Percentiles rank a stretch among this genome's conserved stretches.
phyloP scores from a whole-genome alignment of 768 basidiomycete species.

The Baorangia bicolor region DNA sequence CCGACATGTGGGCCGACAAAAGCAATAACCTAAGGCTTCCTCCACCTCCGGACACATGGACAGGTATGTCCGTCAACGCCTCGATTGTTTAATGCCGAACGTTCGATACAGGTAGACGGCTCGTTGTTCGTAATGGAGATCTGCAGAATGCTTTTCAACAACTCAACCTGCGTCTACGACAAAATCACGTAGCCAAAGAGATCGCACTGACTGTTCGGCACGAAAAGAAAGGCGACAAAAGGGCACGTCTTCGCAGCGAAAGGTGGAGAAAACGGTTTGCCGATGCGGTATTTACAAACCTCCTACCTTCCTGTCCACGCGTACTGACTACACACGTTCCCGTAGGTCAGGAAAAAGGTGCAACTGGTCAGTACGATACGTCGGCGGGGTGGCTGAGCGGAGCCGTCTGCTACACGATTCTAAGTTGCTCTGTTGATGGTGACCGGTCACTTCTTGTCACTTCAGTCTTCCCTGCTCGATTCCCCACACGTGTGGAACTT shows the following conservation, averaged over 20 bases:
- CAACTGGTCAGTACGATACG: conserved; percentile 78
- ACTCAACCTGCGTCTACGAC: conserved; percentile 49
- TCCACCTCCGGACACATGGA: conserved; percentile 51
- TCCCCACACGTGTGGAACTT: conserved; percentile 1
- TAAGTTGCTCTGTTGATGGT: conserved; percentile 3
- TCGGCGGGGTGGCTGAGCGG: conserved; percentile 59
- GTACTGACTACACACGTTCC: conserved; percentile 14
- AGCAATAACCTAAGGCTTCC: conserved; percentile 21
- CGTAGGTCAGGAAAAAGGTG: conserved; percentile 82
- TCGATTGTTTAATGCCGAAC: conserved; percentile 4
- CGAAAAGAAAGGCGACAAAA: conserved; percentile 81
- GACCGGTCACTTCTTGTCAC: not conserved
- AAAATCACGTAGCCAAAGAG: conserved; percentile 56
- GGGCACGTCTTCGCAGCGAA: conserved; percentile 69
- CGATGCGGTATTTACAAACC: conserved; percentile 55
- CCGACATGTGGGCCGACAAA: conserved; percentile 38
- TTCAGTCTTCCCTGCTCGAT: conserved; percentile 1
- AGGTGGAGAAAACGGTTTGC: conserved; percentile 81
- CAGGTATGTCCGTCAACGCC: conserved; percentile 36
- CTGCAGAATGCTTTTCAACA: conserved; percentile 47
- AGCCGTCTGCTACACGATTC: conserved; percentile 4
- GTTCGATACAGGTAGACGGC: conserved; percentile 54
- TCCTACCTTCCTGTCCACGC: conserved; percentile 8
- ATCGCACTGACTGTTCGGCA: conserved; percentile 57
- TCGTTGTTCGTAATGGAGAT: conserved; percentile 44